These are phyloP conservation scores for Vinca minor DNA, from an alignment of 257 asterid species.

Conservation along the genomic window DNA sequence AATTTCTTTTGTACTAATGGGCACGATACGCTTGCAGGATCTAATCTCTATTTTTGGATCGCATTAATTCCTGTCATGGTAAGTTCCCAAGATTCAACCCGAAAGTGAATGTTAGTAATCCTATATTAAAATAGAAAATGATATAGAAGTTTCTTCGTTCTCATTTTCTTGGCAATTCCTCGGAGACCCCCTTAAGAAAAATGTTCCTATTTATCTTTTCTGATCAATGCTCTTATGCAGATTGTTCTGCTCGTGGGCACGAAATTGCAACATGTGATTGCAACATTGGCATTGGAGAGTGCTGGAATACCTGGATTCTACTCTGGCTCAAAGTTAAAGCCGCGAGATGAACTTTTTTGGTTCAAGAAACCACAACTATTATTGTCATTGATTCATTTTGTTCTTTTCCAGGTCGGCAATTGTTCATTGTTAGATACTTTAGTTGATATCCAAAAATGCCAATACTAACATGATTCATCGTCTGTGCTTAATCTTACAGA, in stretches of 20 bases:
- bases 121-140: too few relatives aligned
- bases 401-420: constrained; percentile 83
- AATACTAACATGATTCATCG: too few relatives aligned
- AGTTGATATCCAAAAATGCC: neutral
- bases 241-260: constrained; percentile 87
- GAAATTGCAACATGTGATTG: constrained; percentile 88
- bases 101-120: too few relatives aligned
- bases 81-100: constrained; percentile 27
- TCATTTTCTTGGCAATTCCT: neutral
- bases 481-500: constrained; percentile 27
- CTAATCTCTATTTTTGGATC: constrained; percentile 97
- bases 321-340: constrained; percentile 56
- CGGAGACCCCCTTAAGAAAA: too few relatives aligned
- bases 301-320: constrained; percentile 59
- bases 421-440: neutral
- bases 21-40: constrained; percentile 51
- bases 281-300: constrained; percentile 92
- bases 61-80: constrained; percentile 85
- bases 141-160: neutral
- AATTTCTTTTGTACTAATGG: neutral
- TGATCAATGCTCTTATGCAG: constrained; percentile 37
- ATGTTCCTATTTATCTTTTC: neutral
- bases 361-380: constrained; percentile 81
- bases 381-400: constrained; percentile 71
- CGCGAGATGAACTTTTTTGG: constrained; percentile 93